Percentiles rank a stretch among this genome's conserved stretches.
Evolutionary conservation across 164 flowering plant species (phyloP).

Genomic region (Magnolia kwangsiensis): DNA sequence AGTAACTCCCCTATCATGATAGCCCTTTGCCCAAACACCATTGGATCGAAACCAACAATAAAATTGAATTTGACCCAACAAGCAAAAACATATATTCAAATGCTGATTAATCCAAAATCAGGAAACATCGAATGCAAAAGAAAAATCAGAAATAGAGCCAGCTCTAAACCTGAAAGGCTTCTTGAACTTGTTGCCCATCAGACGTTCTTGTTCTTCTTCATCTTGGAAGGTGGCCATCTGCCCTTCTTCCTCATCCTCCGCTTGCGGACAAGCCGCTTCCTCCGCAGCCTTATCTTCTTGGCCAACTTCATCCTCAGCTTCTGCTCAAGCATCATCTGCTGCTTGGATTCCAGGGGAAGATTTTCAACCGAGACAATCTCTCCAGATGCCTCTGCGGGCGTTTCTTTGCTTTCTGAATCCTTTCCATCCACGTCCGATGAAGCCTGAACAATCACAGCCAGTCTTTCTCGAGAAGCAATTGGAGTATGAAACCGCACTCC

Average conservation of each 20-base stretch:
- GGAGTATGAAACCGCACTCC: constrained; percentile 16
- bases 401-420: constrained; percentile 20
- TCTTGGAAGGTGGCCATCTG: constrained; percentile 95
- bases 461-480: constrained; percentile 12
- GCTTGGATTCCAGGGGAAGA: constrained; percentile 80
- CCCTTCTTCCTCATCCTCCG: constrained; percentile 90
- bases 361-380: constrained; percentile 51
- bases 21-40: background rate
- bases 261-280: constrained; percentile 79
- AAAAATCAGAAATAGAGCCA: background rate
- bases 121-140: background rate
- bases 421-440: constrained; percentile 39
- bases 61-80: background rate
- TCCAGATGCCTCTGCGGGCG: constrained; percentile 28
- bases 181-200: constrained; percentile 24
- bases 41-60: background rate
- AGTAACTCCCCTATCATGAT: background rate
- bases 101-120: background rate
- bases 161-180: constrained; percentile 24
- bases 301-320: constrained; percentile 79
- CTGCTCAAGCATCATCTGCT: constrained; percentile 52
- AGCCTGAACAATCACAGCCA: constrained; percentile 33
- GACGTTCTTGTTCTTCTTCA: constrained; percentile 85
- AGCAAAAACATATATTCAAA: background rate
- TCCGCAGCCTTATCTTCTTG: constrained; percentile 74